Percentiles rank a stretch among this genome's conserved stretches.
These are phyloP conservation scores for Penicillium odoratum DNA, from an alignment of 495 filamentous ascomycete genomes.

Conservation along the genomic window DNA sequence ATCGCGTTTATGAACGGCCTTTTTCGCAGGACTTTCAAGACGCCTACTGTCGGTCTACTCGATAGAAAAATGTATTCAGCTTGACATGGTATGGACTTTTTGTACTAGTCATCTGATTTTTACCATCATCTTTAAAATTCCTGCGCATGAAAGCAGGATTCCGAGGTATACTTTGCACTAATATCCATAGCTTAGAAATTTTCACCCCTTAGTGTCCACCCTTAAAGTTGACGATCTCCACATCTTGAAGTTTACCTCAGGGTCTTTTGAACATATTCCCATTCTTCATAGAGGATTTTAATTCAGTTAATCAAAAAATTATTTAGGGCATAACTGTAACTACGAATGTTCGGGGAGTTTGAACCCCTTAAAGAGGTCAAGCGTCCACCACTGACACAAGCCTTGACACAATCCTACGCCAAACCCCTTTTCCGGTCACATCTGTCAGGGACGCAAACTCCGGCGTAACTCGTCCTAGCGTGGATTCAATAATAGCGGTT, in stretches of 20 bases:
- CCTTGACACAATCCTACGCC: not conserved
- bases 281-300: not conserved
- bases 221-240: not conserved
- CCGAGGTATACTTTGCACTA: not conserved
- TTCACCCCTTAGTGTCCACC: not conserved
- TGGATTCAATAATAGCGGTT: not conserved
- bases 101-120: too few species aligned
- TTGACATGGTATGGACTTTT: too few species aligned
- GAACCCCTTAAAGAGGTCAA: too few species aligned
- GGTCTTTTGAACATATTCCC: not conserved
- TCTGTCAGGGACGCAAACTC: not conserved
- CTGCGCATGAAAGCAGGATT: not conserved
- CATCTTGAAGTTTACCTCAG: not conserved
- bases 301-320: too few species aligned
- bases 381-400: too few species aligned
- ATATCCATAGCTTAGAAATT: not conserved
- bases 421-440: not conserved
- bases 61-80: too few species aligned
- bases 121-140: not conserved
- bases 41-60: not conserved
- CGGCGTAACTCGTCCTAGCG: not conserved
- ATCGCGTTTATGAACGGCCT: conserved; percentile 17
- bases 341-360: too few species aligned
- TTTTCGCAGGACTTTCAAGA: conserved; percentile 6
- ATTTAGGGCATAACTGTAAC: too few species aligned